These are phyloP conservation scores for Cinnamomum chago DNA, from an alignment of 164 flowering plant species.

Conservation along the genomic window DNA sequence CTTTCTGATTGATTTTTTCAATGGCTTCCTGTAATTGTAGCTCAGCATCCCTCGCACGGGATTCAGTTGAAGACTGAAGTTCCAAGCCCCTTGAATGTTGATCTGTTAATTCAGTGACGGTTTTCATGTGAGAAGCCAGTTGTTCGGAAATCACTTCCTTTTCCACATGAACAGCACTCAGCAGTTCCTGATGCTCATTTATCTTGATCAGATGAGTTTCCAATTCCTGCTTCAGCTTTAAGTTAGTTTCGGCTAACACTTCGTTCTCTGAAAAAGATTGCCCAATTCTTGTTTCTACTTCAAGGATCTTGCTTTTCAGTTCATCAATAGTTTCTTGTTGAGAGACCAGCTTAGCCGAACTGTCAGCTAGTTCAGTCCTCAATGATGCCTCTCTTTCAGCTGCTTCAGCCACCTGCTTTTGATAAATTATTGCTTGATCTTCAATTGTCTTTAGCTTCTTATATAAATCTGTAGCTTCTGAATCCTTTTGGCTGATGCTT, in stretches of 20 bases:
- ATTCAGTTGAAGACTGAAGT: constrained; percentile 41
- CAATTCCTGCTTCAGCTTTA: constrained; percentile 41
- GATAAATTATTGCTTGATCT: constrained; percentile 36
- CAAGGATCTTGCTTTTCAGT: constrained; percentile 40
- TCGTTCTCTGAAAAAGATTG: constrained; percentile 63
- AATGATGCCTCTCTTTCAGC: constrained; percentile 38
- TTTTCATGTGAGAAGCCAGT: constrained; percentile 47
- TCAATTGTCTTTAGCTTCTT: constrained; percentile 51
- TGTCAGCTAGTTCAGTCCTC: constrained; percentile 49
- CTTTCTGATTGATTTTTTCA: constrained; percentile 33
- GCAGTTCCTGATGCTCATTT: constrained; percentile 57
- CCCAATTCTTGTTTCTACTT: constrained; percentile 52
- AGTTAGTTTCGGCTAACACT: constrained; percentile 58
- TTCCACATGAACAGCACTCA: constrained; percentile 43
- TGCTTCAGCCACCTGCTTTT: constrained; percentile 44
- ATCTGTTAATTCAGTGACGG: constrained; percentile 53
- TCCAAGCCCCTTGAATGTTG: constrained; percentile 51
- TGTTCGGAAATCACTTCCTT: constrained; percentile 48
- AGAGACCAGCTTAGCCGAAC: constrained; percentile 32
- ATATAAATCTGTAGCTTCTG: constrained; percentile 43
- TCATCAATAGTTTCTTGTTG: constrained; percentile 50
- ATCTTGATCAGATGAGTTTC: constrained; percentile 30
- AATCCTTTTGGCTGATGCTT: constrained; percentile 41
- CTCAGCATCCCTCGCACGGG: constrained; percentile 42
- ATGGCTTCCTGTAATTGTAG: constrained; percentile 41